Evolutionary conservation across 805 yeast genomes (phyloP), one percentile per base, ranked within the genome.

Genomic region (Alloascoidea africana): DNA sequence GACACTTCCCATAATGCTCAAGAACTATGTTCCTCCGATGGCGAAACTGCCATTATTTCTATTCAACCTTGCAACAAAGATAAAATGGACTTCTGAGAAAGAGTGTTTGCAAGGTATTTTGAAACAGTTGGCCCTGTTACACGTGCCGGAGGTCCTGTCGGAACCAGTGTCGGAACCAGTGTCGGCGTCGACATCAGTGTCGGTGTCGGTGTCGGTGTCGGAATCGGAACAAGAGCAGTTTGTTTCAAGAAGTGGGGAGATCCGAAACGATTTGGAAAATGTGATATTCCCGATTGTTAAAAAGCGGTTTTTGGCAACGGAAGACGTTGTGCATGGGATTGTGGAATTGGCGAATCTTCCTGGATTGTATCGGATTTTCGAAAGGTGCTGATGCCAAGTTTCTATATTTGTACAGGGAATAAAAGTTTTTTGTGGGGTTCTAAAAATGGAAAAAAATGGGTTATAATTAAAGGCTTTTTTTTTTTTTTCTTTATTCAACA

Each of bases 321-420:
- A 60, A 11, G 50, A 49, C 2, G 46, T 85, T 27, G 45, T 55
- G 3, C 50, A 62, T 11, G 76, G 73, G 39, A 73, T 86, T 3
- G 68, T 83, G 3, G 95, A 89, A 53, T 73, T 91, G 30, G 96
- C 98, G 0, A 86, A 78, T 51, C 56, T 91, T 18, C 97, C 97
- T 2, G 94, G 94, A 0, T 60, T 91, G 40, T 91, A 91, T 56
- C 72, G 67, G 48, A 94, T 93, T 3, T 91, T 91, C 62, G 98
- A 91, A 59, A 66, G 98, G 52, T 91, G 98, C 49, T 82, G 48
- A 54, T n/a, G n/a, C n/a, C n/a, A 14, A 27, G 27, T 35, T n/a
- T n/a, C n/a, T n/a, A n/a, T n/a, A n/a, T n/a, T n/a, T n/a, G n/a
- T n/a, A n/a, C n/a, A n/a, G n/a, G n/a, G 14, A 16, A 36, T 11